These are phyloP conservation scores for Elaeagnus macrophylla DNA, from an alignment of 306 rosid genomes.

Conservation along the genomic window DNA sequence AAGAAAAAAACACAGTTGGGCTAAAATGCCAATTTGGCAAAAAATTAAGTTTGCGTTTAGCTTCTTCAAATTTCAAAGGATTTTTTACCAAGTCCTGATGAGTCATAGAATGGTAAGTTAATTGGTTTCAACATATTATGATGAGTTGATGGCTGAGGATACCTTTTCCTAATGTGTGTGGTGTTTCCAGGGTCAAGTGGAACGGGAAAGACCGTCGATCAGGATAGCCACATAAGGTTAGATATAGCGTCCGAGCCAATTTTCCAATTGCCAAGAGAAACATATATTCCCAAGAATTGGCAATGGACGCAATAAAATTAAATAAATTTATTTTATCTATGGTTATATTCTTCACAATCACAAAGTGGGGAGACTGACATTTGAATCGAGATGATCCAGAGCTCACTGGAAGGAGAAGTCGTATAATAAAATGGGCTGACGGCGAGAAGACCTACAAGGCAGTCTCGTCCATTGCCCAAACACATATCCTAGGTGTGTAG, in stretches of 20 bases:
- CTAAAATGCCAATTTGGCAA: conserved; percentile 90
- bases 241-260: conserved; percentile 62
- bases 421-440: conserved; percentile 54
- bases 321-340: no score
- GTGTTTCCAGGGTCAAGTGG: conserved; percentile 90
- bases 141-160: conserved; percentile 4
- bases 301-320: conserved; percentile 42
- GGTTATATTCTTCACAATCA: no score
- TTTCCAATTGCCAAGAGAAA: conserved; percentile 24
- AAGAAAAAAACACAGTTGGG: conserved; percentile 88
- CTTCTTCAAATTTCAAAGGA: conserved; percentile 65
- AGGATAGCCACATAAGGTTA: conserved; percentile 54
- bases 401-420: conserved; percentile 99
- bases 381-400: neutral
- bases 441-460: conserved; percentile 39
- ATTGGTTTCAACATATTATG: conserved; percentile 10
- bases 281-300: conserved; percentile 45
- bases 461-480: conserved; percentile 66
- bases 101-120: conserved; percentile 63
- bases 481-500: conserved; percentile 63
- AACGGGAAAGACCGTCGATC: conserved; percentile 47
- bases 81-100: conserved; percentile 71
- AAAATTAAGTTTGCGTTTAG: conserved; percentile 68
- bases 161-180: conserved; percentile 17
- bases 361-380: no score